These are phyloP conservation scores for Geum urbanum DNA, from an alignment of 306 rosid species.

Conservation along the genomic window DNA sequence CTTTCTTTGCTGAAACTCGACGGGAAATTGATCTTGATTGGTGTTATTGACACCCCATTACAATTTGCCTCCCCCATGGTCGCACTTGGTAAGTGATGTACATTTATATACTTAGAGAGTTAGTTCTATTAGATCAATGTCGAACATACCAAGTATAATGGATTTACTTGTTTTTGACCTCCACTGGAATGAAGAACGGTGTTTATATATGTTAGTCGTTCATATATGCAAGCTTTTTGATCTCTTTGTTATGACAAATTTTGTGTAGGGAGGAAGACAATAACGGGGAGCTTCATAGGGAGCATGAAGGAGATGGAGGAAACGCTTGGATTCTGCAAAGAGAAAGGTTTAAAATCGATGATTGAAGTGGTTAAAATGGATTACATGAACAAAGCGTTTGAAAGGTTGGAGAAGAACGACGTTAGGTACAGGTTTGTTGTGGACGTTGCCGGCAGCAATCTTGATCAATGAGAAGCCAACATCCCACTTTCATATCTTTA, in stretches of 20 bases:
- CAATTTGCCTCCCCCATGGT: constrained; percentile 69
- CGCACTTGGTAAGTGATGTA: constrained; percentile 74
- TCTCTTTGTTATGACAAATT: no score
- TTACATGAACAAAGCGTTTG: constrained; percentile 71
- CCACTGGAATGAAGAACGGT: no score
- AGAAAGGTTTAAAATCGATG: constrained; percentile 57
- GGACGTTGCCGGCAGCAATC: constrained; percentile 78
- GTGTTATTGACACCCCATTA: constrained; percentile 71
- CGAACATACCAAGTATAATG: no score
- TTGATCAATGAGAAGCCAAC: constrained; percentile 22
- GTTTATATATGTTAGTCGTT: no score
- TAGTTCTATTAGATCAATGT: no score
- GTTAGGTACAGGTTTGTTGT: constrained; percentile 90
- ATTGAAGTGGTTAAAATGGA: constrained; percentile 74
- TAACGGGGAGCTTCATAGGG: constrained; percentile 86
- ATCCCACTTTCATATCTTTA: no score
- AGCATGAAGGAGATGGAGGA: constrained; percentile 83
- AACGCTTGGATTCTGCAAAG: constrained; percentile 76
- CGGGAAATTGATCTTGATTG: constrained; percentile 82
- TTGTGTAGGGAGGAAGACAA: constrained; percentile 67
- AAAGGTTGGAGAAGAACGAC: constrained; percentile 88
- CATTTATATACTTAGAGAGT: no score
- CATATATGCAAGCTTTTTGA: no score
- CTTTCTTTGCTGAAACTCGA: constrained; percentile 66
- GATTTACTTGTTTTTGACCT: no score